Evolutionary conservation across 352 stramenopile genomes (phyloP), one percentile per base, ranked within the genome.

Genomic region (Globisporangium uncinulatum): DNA sequence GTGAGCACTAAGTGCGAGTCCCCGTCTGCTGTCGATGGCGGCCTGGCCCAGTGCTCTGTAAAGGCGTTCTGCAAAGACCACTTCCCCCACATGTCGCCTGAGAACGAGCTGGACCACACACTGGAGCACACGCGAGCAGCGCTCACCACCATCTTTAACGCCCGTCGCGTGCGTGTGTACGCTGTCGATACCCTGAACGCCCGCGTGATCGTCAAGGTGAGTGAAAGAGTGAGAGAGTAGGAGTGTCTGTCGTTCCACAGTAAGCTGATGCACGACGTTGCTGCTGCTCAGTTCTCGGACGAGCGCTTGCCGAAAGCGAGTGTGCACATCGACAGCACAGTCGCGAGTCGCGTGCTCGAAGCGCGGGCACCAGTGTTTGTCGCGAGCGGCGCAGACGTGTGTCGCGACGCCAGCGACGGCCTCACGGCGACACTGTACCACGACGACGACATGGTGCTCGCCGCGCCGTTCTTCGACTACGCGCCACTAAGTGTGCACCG

Each of bases 61-160:
- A 89, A 87, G 63, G 67, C 77, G 2, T 92, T 88, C 56, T 87
- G 74, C 67, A 87, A 89, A 34, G 79, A 92, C 32, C 71, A 85
- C 41, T 76, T 90, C n/a, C 63, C 81, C 13, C 83, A 83, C 44
- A 84, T 92, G 24, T 81, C 76, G 14, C 83, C 83, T 0, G 83
- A 92, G 47, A 86, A 88, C 42, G 83, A 92, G 56, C 61, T 90
- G 0, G 79, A 92, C 56, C 79, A 90, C 50, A 88, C 80, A 4
- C 68, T 90, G 3, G 82, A 92, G 59, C 80, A 83, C 48, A 56
- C 87, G 56, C 79, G 87, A 61, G 75, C 66, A 15, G 69, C 76
- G 0, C 62, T 92, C 14, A 78, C 66, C 11, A 67, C 63, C 3
- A 70, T 77, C 54, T 92, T 92, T 54, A 71, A 66, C 6, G 80